Evolutionary conservation across 371 early-diverging fungal species (phyloP).

Genomic region (Furculomyces boomerangus): DNA sequence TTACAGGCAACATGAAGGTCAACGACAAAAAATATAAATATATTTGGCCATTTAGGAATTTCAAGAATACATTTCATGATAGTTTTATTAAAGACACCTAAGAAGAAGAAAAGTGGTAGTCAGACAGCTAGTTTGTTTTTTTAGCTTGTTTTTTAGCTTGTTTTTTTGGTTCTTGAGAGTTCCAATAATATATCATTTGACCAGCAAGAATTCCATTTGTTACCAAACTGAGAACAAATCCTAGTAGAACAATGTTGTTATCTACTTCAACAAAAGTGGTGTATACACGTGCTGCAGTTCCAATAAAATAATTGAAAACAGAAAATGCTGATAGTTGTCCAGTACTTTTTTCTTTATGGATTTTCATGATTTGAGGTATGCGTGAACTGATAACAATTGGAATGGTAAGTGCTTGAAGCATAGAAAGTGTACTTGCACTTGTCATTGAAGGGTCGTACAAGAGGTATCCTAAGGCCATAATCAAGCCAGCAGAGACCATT

Average conservation of each 20-base stretch:
- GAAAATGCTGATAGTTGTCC: conserved; percentile 86
- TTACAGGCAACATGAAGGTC: no score
- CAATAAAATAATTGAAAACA: conserved; percentile 62
- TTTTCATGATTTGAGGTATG: conserved; percentile 72
- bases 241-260: conserved; percentile 50
- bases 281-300: conserved; percentile 70
- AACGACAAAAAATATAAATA: no score
- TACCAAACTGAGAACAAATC: conserved; percentile 43
- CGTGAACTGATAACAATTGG: conserved; percentile 58
- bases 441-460: conserved; percentile 29
- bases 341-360: conserved; percentile 52
- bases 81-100: no score
- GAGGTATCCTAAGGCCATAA: conserved; percentile 21
- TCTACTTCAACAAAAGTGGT: conserved; percentile 81
- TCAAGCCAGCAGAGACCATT: conserved; percentile 7
- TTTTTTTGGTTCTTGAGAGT: conserved; percentile 8
- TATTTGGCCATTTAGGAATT: no score
- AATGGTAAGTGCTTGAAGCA: conserved; percentile 61
- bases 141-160: no score
- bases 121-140: no score
- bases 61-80: no score
- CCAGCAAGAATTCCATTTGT: conserved; percentile 60
- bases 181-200: conserved; percentile 75
- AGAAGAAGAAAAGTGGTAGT: no score
- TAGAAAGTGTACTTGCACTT: conserved; percentile 27